Conservation (phyloP, 345 rosid genomes). For the Lumnitzera racemosa region DNA sequence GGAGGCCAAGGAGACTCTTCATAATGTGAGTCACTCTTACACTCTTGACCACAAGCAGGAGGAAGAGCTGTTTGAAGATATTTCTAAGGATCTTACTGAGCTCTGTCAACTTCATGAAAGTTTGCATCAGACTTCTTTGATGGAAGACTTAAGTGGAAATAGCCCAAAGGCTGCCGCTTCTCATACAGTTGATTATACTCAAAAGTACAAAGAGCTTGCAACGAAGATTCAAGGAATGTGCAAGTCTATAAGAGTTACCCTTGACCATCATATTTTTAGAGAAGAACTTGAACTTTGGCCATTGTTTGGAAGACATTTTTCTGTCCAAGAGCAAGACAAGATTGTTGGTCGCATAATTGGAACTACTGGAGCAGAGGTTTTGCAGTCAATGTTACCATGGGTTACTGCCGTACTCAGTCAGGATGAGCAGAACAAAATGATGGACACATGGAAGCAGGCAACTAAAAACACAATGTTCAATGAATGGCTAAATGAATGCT, state of each 20-base stretch:
- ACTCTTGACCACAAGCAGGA: conserved; percentile 87
- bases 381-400: conserved; percentile 94
- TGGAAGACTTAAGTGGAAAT: conserved; percentile 22
- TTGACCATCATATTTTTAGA: conserved; percentile 79
- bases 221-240: conserved; percentile 94
- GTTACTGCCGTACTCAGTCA: conserved; percentile 83
- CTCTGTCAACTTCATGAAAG: conserved; percentile 53
- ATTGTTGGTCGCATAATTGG: conserved; percentile 91
- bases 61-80: conserved; percentile 83
- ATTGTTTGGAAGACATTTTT: conserved; percentile 65
- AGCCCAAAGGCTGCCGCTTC: conserved; percentile 13
- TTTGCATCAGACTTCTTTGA: conserved; percentile 21
- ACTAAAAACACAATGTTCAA: conserved; percentile 90
- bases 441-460: conserved; percentile 96
- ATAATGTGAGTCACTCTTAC: conserved; percentile 91
- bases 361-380: conserved; percentile 85
- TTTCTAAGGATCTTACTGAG: conserved; percentile 59
- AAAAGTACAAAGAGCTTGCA: conserved; percentile 60
- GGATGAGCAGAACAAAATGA: conserved; percentile 88
- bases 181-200: conserved; percentile 23
- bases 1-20: conserved; percentile 90
- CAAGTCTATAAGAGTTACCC: conserved; percentile 72
- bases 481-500: conserved; percentile 87
- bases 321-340: conserved; percentile 79
- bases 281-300: conserved; percentile 95